Conservation (phyloP, 805 yeast genomes). For the Cyberlindnera maritima region DNA sequence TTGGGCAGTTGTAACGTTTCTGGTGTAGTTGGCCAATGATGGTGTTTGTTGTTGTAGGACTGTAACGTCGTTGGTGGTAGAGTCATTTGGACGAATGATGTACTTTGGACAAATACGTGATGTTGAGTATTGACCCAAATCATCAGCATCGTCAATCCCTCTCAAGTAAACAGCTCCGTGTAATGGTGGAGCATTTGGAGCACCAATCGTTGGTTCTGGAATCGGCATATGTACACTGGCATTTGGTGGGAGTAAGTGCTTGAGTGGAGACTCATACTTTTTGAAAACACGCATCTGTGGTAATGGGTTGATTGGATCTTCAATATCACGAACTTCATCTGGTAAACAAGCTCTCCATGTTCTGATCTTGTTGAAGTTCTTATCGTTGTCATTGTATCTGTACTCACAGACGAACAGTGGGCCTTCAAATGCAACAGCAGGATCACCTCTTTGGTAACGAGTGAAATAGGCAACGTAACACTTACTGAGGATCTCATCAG, state of each 20-base stretch:
- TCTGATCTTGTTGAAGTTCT: conserved; percentile 88
- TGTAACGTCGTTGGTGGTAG: conserved; percentile 27
- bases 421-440: conserved; percentile 73
- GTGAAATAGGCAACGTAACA: conserved; percentile 95
- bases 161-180: conserved; percentile 87
- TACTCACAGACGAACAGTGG: conserved; percentile 93
- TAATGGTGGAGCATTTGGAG: conserved; percentile 88
- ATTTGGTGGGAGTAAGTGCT: conserved; percentile 69
- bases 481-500: conserved; percentile 85
- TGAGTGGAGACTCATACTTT: conserved; percentile 82
- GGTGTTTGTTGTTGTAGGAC: conserved; percentile 16
- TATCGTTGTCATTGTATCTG: conserved; percentile 88
- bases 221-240: conserved; percentile 71
- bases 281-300: conserved; percentile 64
- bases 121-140: conserved; percentile 71
- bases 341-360: conserved; percentile 99
- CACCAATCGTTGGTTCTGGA: conserved; percentile 81
- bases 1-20: conserved; percentile 16
- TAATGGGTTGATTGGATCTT: conserved; percentile 77
- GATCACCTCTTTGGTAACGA: conserved; percentile 92
- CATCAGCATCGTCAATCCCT: conserved; percentile 74
- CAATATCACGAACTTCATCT: conserved; percentile 84
- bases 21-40: conserved; percentile 23
- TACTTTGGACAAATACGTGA: conserved; percentile 44
- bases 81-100: conserved; percentile 42